These are phyloP conservation scores for Penicillium roqueforti DNA, from an alignment of 495 filamentous ascomycete species.

Conservation along the genomic window DNA sequence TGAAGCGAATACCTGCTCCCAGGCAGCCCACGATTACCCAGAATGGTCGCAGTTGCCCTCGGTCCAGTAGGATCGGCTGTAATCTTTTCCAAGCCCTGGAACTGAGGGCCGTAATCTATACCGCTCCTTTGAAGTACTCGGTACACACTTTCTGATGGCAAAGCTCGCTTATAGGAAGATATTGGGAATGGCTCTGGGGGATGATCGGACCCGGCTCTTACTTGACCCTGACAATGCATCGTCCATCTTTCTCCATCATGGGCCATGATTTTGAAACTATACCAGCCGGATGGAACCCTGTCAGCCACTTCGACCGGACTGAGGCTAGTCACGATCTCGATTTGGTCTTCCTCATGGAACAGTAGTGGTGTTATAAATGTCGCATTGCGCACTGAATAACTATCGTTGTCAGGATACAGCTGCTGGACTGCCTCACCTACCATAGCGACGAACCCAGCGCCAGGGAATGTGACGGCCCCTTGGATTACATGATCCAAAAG, in stretches of 20 bases:
- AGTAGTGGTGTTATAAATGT: conserved; percentile 27
- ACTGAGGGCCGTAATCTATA: conserved; percentile 33
- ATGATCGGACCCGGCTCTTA: conserved; percentile 7
- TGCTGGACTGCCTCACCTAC: conserved; percentile 44
- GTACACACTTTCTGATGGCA: conserved; percentile 21
- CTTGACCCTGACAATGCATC: conserved; percentile 41
- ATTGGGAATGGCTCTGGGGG: background rate
- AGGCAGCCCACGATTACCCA: background rate
- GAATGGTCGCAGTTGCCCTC: conserved; percentile 6
- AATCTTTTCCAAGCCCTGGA: conserved; percentile 26
- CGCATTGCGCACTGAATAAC: conserved; percentile 12
- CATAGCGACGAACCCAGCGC: conserved; percentile 46
- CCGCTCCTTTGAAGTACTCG: conserved; percentile 32
- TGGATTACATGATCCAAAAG: conserved; percentile 42
- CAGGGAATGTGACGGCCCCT: conserved; percentile 42
- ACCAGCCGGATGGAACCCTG: conserved; percentile 36
- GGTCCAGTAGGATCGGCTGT: conserved; percentile 11
- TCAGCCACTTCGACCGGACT: conserved; percentile 27
- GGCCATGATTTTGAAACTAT: conserved; percentile 40
- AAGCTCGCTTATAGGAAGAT: background rate
- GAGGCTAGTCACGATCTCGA: conserved; percentile 36
- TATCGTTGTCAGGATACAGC: conserved; percentile 14
- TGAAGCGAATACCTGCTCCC: conserved; percentile 31
- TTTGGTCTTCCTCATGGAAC: conserved; percentile 15
- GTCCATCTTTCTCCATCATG: conserved; percentile 34